Base-by-base conservation (phyloP, 257 asterid species). In the Plectranthus barbatus region DNA sequence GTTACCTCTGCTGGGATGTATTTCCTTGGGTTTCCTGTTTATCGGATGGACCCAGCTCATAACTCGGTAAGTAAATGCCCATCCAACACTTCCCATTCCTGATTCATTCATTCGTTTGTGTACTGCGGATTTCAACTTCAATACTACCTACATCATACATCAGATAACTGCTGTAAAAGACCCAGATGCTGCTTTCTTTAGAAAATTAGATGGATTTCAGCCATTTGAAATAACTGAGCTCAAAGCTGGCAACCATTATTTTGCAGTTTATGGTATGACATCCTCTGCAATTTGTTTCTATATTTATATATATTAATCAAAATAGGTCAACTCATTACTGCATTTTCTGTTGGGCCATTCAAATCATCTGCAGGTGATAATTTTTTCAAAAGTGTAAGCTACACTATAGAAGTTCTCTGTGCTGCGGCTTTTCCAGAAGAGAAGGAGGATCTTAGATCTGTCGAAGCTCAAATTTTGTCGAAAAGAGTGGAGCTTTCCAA, bases 1-100 rank as follows among this genome's bases (percentile, higher is more conserved):
- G 75, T 78, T 58, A 84, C 97, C 33, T 77, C 92, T 11, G 95
- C 97, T 15, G 99, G 97, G 70, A 85, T 93, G 97, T 93, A 76
- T 75, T 93, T 93, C 69, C 84, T 87, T 11, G 95, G 99, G 45
- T 90, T 93, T 78, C 95, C 99, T 46, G 97, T 93, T 40, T 93
- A 85, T 47, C 80, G 89, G 17, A 80, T 90, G 92, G 99, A 90
- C 58, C 86, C 85, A 50, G 55, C 91, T 42, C 84, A 72, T 50
- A 83, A 68, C 70, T 77, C 94, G 31, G 99, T 93, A 74, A 74
- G 95, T 74, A 47, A 54, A 79, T 53, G 40, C 29, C 0, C 18
- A 9, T 44, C 52, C 41, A 20, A 60, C 31, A 19, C 18, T 41
- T 70, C 33, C 10, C 39, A 33, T 50, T 71, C 54, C 39, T 24